Conservation (phyloP, 208 protist species). For the Histomonas meleagridis region DNA sequence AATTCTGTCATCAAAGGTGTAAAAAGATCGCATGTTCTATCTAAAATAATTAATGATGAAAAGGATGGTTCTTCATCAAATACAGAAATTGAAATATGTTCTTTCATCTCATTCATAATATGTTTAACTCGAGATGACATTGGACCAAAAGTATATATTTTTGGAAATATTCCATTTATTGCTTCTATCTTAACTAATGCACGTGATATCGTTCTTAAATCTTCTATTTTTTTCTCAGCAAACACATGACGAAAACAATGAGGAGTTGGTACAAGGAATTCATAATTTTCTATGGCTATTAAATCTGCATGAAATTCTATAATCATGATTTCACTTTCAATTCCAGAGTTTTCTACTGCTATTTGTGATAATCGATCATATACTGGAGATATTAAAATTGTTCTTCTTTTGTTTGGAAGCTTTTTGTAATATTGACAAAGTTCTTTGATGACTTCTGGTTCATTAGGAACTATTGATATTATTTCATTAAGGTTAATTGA, state of each 20-base stretch:
- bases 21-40: neutral
- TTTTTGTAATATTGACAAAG: neutral
- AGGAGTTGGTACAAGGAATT: neutral
- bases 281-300: neutral
- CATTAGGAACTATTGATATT: neutral
- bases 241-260: neutral
- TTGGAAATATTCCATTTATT: neutral
- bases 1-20: conserved; percentile 1
- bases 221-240: neutral
- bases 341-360: neutral
- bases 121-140: neutral
- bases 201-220: neutral
- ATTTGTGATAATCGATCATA: neutral
- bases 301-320: conserved; percentile 29
- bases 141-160: neutral
- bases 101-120: neutral
- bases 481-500: neutral
- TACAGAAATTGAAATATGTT: too few relatives aligned
- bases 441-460: neutral
- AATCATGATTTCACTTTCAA: neutral
- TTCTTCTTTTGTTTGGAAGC: neutral
- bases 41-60: conserved; percentile 1
- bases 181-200: neutral
- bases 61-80: neutral
- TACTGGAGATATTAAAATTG: neutral